Percentiles rank a stretch among this genome's conserved stretches.
Conservation (phyloP, 257 asterid genomes). For the Thymus mandschuricus region DNA sequence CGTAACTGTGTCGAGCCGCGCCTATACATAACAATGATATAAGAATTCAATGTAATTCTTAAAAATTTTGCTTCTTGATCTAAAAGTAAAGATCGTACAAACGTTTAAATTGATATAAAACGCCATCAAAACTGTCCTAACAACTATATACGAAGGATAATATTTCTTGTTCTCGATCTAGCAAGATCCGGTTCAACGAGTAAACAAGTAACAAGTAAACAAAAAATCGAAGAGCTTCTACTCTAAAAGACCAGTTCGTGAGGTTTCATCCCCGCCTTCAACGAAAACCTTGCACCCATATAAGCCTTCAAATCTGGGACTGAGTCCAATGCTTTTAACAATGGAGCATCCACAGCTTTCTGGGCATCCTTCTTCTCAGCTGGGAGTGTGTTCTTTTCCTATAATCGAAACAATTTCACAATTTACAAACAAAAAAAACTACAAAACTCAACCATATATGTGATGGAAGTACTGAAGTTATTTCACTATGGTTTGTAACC, state of each 20-base stretch:
- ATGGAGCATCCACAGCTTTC: slow-evolving; percentile 54
- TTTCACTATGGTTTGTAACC: background rate
- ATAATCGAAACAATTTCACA: too few relatives aligned
- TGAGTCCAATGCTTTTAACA: slow-evolving; percentile 57
- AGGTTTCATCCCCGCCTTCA: slow-evolving; percentile 68
- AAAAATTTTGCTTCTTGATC: too few relatives aligned
- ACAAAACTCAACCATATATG: too few relatives aligned
- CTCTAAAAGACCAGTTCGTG: slow-evolving; percentile 66
- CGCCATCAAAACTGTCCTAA: slow-evolving; percentile 7
- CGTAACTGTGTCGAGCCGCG: too few relatives aligned
- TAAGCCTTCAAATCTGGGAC: slow-evolving; percentile 63
- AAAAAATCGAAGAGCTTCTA: slow-evolving; percentile 16
- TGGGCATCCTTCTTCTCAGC: slow-evolving; percentile 62
- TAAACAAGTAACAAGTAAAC: slow-evolving; percentile 22
- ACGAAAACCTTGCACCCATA: slow-evolving; percentile 70
- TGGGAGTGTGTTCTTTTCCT: slow-evolving; percentile 52
- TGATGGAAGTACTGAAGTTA: too few relatives aligned
- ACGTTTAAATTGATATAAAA: too few relatives aligned
- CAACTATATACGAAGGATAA: slow-evolving; percentile 1
- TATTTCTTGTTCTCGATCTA: slow-evolving; percentile 21
- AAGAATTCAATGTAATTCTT: too few relatives aligned
- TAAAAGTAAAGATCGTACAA: too few relatives aligned
- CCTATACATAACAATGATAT: too few relatives aligned
- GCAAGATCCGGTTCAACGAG: slow-evolving; percentile 15
- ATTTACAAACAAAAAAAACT: too few relatives aligned